A percentile compares a stretch with the other conserved stretches of the same genome.
Conservation (phyloP, 257 asterid species). For the Solanum peruvianum region DNA sequence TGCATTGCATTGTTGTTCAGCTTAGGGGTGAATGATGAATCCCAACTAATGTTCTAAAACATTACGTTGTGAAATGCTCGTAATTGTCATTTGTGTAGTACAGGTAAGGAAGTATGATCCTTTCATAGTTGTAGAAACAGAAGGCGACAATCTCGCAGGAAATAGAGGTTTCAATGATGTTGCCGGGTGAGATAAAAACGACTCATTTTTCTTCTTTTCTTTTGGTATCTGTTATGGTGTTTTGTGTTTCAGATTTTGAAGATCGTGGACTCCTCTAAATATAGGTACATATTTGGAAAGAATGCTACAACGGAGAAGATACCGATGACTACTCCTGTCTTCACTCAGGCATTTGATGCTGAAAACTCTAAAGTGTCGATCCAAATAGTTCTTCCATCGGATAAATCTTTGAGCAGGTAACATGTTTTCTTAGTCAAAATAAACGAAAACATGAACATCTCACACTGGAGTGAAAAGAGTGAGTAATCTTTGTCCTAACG, state of each 20-base stretch:
- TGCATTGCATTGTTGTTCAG: not conserved
- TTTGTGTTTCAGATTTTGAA: not conserved
- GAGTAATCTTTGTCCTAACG: not conserved
- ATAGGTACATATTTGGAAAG: constrained; percentile 84
- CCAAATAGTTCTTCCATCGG: constrained; percentile 79
- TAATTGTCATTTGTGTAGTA: not conserved
- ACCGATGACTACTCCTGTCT: constrained; percentile 88
- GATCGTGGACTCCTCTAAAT: not conserved
- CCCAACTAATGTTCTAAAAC: not conserved
- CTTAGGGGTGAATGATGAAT: not conserved
- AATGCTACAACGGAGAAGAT: constrained; percentile 68
- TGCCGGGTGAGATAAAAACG: constrained; percentile 56
- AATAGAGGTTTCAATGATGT: constrained; percentile 72
- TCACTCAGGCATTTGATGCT: constrained; percentile 51
- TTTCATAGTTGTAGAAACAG: constrained; percentile 63
- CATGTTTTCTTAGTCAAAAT: not conserved
- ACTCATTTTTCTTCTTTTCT: not conserved
- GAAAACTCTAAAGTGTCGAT: constrained; percentile 51
- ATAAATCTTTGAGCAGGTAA: constrained; percentile 65
- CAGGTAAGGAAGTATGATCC: constrained; percentile 77
- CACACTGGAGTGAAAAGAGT: not conserved
- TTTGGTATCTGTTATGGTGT: not conserved
- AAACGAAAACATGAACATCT: not conserved
- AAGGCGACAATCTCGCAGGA: constrained; percentile 57
- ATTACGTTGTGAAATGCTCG: not conserved